Evolutionary conservation across 495 filamentous ascomycete genomes (phyloP).

Genomic region (Hapsidospora chrysogenum): DNA sequence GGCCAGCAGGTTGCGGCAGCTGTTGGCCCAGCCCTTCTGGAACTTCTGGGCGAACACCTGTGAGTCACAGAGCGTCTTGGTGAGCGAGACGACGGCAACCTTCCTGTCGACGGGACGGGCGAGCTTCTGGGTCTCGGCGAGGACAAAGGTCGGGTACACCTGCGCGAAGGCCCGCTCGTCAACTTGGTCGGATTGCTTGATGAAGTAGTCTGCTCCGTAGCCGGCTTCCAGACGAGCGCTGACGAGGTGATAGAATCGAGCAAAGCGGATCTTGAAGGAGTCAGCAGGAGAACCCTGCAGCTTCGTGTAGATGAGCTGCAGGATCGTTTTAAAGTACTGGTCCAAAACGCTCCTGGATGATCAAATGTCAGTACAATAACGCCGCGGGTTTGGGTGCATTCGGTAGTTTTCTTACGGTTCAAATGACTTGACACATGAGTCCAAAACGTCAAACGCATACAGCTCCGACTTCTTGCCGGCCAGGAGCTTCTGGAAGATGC

Average conservation of each 20-base stretch:
- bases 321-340: constrained; percentile 61
- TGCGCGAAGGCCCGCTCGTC: constrained; percentile 68
- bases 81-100: constrained; percentile 77
- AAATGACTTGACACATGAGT: constrained; percentile 56
- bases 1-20: constrained; percentile 69
- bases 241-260: constrained; percentile 83
- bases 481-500: constrained; percentile 83
- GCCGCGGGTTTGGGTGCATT: neutral
- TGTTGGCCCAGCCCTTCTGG: constrained; percentile 79
- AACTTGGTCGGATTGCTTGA: constrained; percentile 60
- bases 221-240: constrained; percentile 60
- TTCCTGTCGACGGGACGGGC: constrained; percentile 79
- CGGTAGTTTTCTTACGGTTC: constrained; percentile 35
- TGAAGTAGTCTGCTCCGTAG: constrained; percentile 77
- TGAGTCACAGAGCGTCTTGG: constrained; percentile 75
- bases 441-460: constrained; percentile 78
- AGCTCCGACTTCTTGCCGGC: constrained; percentile 55
- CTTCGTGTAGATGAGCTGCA: constrained; percentile 67
- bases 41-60: constrained; percentile 56
- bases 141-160: constrained; percentile 69
- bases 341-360: constrained; percentile 31
- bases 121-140: constrained; percentile 79
- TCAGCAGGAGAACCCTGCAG: constrained; percentile 65
- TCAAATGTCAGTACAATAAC: neutral
- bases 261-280: constrained; percentile 62